phyloP scores from a whole-genome alignment of 2,329 filamentous ascomycete species.

The Curvularia spicifera region DNA sequence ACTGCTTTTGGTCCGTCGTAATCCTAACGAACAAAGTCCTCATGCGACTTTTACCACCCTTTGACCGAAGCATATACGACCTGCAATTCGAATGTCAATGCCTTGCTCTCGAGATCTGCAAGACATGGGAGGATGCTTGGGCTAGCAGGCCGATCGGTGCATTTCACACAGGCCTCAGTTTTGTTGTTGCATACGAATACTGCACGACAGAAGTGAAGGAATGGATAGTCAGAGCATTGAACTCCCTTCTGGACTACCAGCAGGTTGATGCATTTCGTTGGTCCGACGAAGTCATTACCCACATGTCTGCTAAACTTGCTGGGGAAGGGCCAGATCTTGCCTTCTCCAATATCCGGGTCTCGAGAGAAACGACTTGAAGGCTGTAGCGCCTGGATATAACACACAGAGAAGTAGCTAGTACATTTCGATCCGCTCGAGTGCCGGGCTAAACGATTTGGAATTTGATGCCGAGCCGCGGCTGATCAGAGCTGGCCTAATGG shows the following conservation, averaged over 20 bases:
- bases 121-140: constrained; percentile 47
- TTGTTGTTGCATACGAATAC: constrained; percentile 44
- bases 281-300: constrained; percentile 34
- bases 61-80: constrained; percentile 26
- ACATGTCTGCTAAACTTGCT: constrained; percentile 37
- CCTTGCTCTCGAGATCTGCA: constrained; percentile 41
- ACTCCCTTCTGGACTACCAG: constrained; percentile 38
- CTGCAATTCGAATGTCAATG: constrained; percentile 38
- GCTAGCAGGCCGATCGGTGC: constrained; percentile 42
- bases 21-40: constrained; percentile 42
- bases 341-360: constrained; percentile 27
- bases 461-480: background rate
- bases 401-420: background rate
- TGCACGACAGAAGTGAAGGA: constrained; percentile 31
- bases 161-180: constrained; percentile 41
- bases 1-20: constrained; percentile 41
- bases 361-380: constrained; percentile 17
- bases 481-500: background rate
- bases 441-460: background rate
- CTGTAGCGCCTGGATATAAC: background rate
- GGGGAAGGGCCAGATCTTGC: constrained; percentile 36
- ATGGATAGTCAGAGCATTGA: constrained; percentile 39
- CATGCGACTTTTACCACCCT: constrained; percentile 36
- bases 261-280: constrained; percentile 38
- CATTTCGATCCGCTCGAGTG: background rate